These are phyloP conservation scores for Euphorbia peplus DNA, from an alignment of 345 rosid genomes.

Conservation along the genomic window DNA sequence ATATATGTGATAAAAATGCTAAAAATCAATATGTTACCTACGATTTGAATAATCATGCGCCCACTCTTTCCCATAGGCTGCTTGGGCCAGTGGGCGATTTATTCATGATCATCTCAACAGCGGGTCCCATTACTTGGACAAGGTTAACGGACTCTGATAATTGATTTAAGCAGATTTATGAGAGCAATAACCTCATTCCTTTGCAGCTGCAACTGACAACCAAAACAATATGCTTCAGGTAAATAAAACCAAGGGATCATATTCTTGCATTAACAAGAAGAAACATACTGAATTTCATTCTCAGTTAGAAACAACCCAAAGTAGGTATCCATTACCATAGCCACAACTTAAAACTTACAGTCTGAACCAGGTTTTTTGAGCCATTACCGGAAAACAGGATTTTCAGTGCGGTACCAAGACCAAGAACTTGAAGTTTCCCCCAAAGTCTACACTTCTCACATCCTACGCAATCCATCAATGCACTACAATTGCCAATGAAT, in stretches of 20 bases:
- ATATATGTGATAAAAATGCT: background rate
- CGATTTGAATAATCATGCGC: constrained; percentile 25
- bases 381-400: constrained; percentile 82
- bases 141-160: constrained; percentile 66
- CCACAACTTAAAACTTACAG: constrained; percentile 39
- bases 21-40: constrained; percentile 14
- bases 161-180: constrained; percentile 66
- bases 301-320: constrained; percentile 6
- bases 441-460: constrained; percentile 97
- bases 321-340: background rate
- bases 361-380: constrained; percentile 39
- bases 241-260: background rate
- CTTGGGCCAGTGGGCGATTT: constrained; percentile 15
- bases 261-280: background rate
- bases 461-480: constrained; percentile 93
- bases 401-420: constrained; percentile 91
- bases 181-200: constrained; percentile 74
- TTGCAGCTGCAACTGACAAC: constrained; percentile 61
- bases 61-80: constrained; percentile 36
- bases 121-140: constrained; percentile 53
- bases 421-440: constrained; percentile 98
- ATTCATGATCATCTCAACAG: constrained; percentile 34
- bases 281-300: constrained; percentile 1
- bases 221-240: constrained; percentile 2
- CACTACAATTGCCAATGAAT: constrained; percentile 49